Conservation (phyloP, 305 asterid genomes). For the Rubia tinctorum region DNA sequence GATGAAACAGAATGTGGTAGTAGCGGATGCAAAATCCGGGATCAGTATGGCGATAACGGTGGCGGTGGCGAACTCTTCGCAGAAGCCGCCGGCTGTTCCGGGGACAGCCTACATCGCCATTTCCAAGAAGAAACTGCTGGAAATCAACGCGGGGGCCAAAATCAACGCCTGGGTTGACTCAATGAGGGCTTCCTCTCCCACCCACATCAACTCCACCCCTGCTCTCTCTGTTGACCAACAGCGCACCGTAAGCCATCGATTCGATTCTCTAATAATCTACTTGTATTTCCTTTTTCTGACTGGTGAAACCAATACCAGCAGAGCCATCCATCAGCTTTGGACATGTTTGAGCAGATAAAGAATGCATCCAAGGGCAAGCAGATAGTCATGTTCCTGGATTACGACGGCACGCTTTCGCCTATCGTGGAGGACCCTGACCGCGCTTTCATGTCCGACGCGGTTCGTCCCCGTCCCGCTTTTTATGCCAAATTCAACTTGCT, state of each 20-base stretch:
- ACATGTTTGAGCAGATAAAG: constrained; percentile 73
- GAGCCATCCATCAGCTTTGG: constrained; percentile 85
- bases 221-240: constrained; percentile 41
- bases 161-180: constrained; percentile 80
- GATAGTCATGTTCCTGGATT: constrained; percentile 88
- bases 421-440: constrained; percentile 86
- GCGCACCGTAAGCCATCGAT: constrained; percentile 43
- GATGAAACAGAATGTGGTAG: constrained; percentile 81
- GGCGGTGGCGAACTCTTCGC: constrained; percentile 50
- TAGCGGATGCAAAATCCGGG: constrained; percentile 46
- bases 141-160: constrained; percentile 43
- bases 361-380: constrained; percentile 84
- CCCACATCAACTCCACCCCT: constrained; percentile 47
- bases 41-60: constrained; percentile 43
- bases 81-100: constrained; percentile 70
- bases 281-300: background rate
- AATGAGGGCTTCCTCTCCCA: constrained; percentile 92
- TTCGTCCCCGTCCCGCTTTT: constrained; percentile 19
- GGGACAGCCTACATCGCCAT: constrained; percentile 56
- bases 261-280: background rate
- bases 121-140: constrained; percentile 61
- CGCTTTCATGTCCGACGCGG: constrained; percentile 89
- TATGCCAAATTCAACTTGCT: background rate
- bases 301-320: constrained; percentile 33
- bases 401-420: constrained; percentile 98